These are phyloP conservation scores for Westerdykella ornata DNA, from an alignment of 2,329 filamentous ascomycete species.

Conservation along the genomic window DNA sequence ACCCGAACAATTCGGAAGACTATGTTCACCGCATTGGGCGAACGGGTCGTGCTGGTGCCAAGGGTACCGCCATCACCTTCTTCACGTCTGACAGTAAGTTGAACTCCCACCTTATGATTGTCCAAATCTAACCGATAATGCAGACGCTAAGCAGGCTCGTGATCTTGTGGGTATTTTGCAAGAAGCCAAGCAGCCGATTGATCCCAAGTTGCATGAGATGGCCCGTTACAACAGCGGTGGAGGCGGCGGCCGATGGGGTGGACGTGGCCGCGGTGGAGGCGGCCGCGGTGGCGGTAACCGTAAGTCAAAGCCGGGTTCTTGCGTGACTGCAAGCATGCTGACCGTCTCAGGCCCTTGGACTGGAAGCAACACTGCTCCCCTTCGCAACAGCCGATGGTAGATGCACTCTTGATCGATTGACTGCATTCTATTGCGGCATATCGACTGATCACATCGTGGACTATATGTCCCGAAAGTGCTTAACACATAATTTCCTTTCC, in stretches of 20 bases:
- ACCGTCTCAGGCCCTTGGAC: constrained; percentile 26
- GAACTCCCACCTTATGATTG: constrained; percentile 1
- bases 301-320: constrained; percentile 15
- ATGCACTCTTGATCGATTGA: constrained; percentile 6
- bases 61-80: constrained; percentile 93
- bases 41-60: constrained; percentile 69
- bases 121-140: constrained; percentile 25
- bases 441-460: constrained; percentile 5
- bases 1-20: constrained; percentile 83
- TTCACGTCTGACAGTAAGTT: constrained; percentile 98
- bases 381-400: constrained; percentile 40
- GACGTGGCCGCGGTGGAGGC: constrained; percentile 62
- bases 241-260: constrained; percentile 61
- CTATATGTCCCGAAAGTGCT: constrained; percentile 16
- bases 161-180: constrained; percentile 88
- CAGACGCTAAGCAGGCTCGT: constrained; percentile 64
- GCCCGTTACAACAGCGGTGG: constrained; percentile 82
- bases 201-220: constrained; percentile 94
- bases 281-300: constrained; percentile 50
- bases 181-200: constrained; percentile 97
- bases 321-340: constrained; percentile 3
- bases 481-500: constrained; percentile 19
- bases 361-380: constrained; percentile 36
- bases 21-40: constrained; percentile 64
- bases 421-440: constrained; percentile 1